A percentile compares a stretch with the other conserved stretches of the same genome.
Evolutionary conservation across 1,139 yeast species (phyloP).

Genomic region (Magnusiomyces tetraspermus): DNA sequence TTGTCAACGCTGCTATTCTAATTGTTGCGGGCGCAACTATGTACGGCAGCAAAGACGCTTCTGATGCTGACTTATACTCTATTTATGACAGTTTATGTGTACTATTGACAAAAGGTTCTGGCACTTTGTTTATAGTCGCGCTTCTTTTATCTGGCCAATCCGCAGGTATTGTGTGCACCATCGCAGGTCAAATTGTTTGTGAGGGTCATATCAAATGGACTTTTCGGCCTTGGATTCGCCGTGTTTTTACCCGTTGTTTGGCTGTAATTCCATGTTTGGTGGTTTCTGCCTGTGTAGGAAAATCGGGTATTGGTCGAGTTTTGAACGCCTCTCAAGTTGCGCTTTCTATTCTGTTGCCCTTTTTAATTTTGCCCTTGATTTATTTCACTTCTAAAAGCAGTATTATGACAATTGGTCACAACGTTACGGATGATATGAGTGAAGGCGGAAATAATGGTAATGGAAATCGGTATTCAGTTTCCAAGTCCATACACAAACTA

Average conservation of each 20-base stretch:
- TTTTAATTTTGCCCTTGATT: conserved; percentile 67
- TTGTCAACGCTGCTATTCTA: conserved; percentile 75
- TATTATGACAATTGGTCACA: conserved; percentile 49
- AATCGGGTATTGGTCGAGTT: conserved; percentile 73
- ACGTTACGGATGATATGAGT: background rate
- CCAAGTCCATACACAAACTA: too few relatives aligned
- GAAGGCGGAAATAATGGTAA: background rate
- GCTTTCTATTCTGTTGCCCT: conserved; percentile 60
- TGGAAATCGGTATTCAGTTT: conserved; percentile 23
- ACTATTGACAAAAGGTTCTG: conserved; percentile 85
- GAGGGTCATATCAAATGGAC: conserved; percentile 89
- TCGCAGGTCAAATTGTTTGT: conserved; percentile 94
- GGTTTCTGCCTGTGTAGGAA: conserved; percentile 69
- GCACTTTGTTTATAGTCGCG: conserved; percentile 84
- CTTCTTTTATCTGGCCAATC: conserved; percentile 92
- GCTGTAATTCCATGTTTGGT: conserved; percentile 85
- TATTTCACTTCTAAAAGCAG: conserved; percentile 58
- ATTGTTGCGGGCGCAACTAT: conserved; percentile 81
- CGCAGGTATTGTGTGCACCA: conserved; percentile 95
- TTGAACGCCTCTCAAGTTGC: conserved; percentile 74
- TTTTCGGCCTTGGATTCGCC: conserved; percentile 75
- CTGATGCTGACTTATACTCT: conserved; percentile 81
- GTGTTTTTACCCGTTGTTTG: conserved; percentile 71
- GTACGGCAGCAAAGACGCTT: conserved; percentile 59
- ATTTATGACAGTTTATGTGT: conserved; percentile 65